A percentile compares a stretch with the other conserved stretches of the same genome.
Evolutionary conservation across 495 filamentous ascomycete species (phyloP).

Genomic region (Baudoinia panamericana): DNA sequence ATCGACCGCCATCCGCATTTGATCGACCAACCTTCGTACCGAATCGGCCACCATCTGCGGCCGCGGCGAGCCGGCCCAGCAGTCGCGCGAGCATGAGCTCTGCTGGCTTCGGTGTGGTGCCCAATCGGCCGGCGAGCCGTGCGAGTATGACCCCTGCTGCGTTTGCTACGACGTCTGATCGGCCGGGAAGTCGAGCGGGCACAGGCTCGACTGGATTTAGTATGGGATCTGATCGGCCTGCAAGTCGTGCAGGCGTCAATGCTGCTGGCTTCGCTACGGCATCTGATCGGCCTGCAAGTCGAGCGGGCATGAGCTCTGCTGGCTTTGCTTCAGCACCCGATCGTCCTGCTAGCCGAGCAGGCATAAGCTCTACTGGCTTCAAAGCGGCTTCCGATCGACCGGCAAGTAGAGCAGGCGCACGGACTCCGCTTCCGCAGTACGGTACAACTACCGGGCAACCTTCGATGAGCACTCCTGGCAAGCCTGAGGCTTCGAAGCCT

Average conservation of each 20-base stretch:
- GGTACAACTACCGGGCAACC: slow-evolving; percentile 23
- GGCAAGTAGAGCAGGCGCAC: slow-evolving; percentile 33
- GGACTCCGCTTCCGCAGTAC: slow-evolving; percentile 37
- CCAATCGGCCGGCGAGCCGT: slow-evolving; percentile 44
- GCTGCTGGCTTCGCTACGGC: too few species aligned
- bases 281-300: slow-evolving; percentile 45
- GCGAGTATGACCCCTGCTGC: too few species aligned
- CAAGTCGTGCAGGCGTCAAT: too few species aligned
- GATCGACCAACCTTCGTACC: slow-evolving; percentile 41
- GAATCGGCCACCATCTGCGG: too few species aligned
- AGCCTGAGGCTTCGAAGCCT: slow-evolving; percentile 30
- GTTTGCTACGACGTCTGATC: slow-evolving; percentile 34
- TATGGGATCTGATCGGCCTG: too few species aligned
- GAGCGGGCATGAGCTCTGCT: slow-evolving; percentile 43
- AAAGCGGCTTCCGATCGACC: slow-evolving; percentile 37
- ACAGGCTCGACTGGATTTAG: slow-evolving; percentile 34
- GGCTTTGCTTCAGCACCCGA: slow-evolving; percentile 33
- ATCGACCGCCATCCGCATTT: slow-evolving; percentile 35
- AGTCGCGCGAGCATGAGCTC: slow-evolving; percentile 46
- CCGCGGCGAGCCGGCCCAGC: slow-evolving; percentile 42
- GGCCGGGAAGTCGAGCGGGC: slow-evolving; percentile 51
- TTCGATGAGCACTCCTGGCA: neutral
- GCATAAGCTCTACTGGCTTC: slow-evolving; percentile 37
- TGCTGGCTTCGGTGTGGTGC: slow-evolving; percentile 23
- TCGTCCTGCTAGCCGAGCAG: slow-evolving; percentile 50